Evolutionary conservation across 768 basidiomycete genomes (phyloP), one percentile per base, ranked within the genome.

Genomic region (Pisolithus albus): DNA sequence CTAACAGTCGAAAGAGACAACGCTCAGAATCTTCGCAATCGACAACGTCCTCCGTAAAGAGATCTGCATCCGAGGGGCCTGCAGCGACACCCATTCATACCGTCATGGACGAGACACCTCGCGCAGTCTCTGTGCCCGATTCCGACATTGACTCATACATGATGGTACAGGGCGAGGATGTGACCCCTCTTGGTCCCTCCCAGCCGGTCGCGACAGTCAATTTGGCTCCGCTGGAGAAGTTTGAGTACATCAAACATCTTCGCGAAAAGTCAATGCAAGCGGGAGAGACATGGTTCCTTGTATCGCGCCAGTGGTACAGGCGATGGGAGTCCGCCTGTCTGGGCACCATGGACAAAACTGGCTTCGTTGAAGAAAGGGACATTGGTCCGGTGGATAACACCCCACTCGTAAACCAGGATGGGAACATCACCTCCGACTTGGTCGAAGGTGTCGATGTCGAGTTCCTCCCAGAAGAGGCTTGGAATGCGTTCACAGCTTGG

Each of bases 281-380:
- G 7, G 86, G 86, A 42, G 81, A 91, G 47, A 82, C 75, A 8
- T 93, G 91, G 91, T 92, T 81, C 69, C 69, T 94, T 46, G 74
- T 94, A 26, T 75, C 83, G 19, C 68, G 77, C 46, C 59, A 61
- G 19, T 95, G 92, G 92, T 88, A 78, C 72, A 77, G 77, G 52
- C 79, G 81, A 32, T 94, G 88, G 85, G 69, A 75, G 55, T 80
- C 79, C 59, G 89, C 88, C 10, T 84, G 84, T 61, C 75, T 79
- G 0, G 87, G 86, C 26, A 69, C 81, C 56, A 62, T 73, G 24
- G 84, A 86, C 73, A 90, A 88, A 68, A 76, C 84, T 59, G 86
- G 82, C 16, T 63, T 69, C 2, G 62, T 88, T 30, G 70, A 75
- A 30, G 84, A 88, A 64, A 66, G 76, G 21, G 76, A 84, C 53